A percentile compares a stretch with the other conserved stretches of the same genome.
These are phyloP conservation scores for Dalbergia cultrata DNA, from an alignment of 306 rosid genomes.

Conservation along the genomic window DNA sequence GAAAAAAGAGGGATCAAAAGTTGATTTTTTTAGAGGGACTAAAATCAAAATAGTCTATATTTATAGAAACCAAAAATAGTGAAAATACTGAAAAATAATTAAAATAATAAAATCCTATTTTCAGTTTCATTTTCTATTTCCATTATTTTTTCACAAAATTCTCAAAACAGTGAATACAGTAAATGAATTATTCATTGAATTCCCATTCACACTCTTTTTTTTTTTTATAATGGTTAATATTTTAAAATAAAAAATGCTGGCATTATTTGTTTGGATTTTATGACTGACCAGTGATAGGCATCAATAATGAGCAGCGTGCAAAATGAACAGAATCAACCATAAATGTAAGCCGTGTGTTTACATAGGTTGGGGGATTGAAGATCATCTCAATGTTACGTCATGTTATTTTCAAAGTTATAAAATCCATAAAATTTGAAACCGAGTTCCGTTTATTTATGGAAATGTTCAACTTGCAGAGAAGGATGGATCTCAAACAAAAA, in stretches of 20 bases:
- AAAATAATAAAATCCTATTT: no score
- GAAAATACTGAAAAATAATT: no score
- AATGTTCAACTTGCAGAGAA: neutral
- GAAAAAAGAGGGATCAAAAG: no score
- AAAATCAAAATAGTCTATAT: no score
- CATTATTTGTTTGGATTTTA: neutral
- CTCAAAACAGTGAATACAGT: no score
- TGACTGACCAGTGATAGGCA: neutral
- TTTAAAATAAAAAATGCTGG: neutral
- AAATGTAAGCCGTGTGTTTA: neutral
- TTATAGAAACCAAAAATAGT: no score
- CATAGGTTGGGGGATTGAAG: neutral
- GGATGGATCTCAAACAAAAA: neutral
- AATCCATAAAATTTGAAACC: neutral
- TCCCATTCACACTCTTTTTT: no score
- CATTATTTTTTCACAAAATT: no score
- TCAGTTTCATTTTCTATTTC: no score
- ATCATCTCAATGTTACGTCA: neutral
- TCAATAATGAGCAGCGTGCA: constrained; percentile 3
- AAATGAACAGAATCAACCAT: constrained; percentile 16
- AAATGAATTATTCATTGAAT: no score
- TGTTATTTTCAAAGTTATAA: neutral
- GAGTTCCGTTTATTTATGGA: neutral
- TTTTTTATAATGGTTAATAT: neutral
- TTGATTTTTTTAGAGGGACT: no score